Base-by-base conservation (phyloP, 768 basidiomycete species). In the Suillus discolor region DNA sequence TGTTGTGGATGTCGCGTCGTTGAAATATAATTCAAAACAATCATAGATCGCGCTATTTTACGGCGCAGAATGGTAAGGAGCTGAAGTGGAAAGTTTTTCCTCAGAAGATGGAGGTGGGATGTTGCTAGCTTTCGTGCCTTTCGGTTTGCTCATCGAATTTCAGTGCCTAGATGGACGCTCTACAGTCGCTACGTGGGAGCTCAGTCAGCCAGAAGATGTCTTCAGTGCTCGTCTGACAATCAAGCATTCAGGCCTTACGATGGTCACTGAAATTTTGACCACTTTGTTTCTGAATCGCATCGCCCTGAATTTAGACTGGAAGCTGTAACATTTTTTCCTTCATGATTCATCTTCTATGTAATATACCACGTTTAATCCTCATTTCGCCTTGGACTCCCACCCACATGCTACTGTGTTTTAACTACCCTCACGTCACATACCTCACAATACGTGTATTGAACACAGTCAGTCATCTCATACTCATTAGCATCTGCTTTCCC, bases 241-340 rank as follows among this genome's bases (percentile, higher is more conserved):
- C 72, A 84, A 79, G 68, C 80, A 84, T 15, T 76, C 84, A 38
- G 88, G 85, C 51, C 82, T 93, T 62, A 75, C 83, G 28, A 73
- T 91, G 66, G 82, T 91, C 64, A 94, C 92, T 11, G 92, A 94
- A 75, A 86, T 94, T 69, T 74, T 93, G 70, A 89, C 92, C 12
- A 91, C 90, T 4, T 84, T 94, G 63, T 82, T 84, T 60, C 80
- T 94, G 60, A 91, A 91, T 73, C 87, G 89, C 39, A 90, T 93
- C 82, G 84, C 89, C 34, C 81, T 83, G 66, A 78, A 79, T 31
- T 74, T 91, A 39, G 81, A 80, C 63, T 93, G 91, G 91, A 51
- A 70, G 8, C 23, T 45, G 16, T 71, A 69, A 25, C 8, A 42
- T 65, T 59, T 28, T 28, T 42, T 23, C 39, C 38, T 42, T 9